These are phyloP conservation scores for Trichoderma arundinaceum DNA, from an alignment of 2,329 filamentous ascomycete genomes.

Conservation along the genomic window DNA sequence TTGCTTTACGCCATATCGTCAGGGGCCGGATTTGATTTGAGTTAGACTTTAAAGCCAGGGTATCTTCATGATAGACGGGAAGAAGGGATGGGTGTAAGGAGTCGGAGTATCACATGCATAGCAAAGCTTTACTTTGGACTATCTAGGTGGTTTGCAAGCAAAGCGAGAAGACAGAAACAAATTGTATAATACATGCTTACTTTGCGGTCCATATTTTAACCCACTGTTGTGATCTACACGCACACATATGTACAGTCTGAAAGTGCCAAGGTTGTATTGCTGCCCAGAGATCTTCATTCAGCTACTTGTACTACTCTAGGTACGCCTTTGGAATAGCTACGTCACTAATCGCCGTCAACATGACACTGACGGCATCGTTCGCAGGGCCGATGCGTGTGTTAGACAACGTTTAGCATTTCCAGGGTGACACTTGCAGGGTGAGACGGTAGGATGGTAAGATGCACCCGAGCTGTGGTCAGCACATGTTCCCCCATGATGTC, in stretches of 20 bases:
- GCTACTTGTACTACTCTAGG: neutral
- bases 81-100: neutral
- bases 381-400: neutral
- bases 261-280: too few species aligned
- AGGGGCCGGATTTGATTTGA: conserved; percentile 90
- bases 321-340: neutral
- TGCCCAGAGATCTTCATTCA: neutral
- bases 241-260: too few species aligned
- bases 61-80: conserved; percentile 18
- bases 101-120: neutral
- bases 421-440: neutral
- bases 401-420: neutral
- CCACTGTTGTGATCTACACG: too few species aligned
- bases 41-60: conserved; percentile 45
- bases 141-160: too few species aligned
- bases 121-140: neutral
- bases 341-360: neutral
- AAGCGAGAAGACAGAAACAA: too few species aligned
- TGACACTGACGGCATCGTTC: neutral
- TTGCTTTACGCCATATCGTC: conserved; percentile 87
- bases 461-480: neutral
- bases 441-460: neutral
- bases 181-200: too few species aligned
- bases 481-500: conserved; percentile 2
- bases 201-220: too few species aligned